Base-by-base conservation (phyloP, 768 basidiomycete species). In the Piloderma croceum region DNA sequence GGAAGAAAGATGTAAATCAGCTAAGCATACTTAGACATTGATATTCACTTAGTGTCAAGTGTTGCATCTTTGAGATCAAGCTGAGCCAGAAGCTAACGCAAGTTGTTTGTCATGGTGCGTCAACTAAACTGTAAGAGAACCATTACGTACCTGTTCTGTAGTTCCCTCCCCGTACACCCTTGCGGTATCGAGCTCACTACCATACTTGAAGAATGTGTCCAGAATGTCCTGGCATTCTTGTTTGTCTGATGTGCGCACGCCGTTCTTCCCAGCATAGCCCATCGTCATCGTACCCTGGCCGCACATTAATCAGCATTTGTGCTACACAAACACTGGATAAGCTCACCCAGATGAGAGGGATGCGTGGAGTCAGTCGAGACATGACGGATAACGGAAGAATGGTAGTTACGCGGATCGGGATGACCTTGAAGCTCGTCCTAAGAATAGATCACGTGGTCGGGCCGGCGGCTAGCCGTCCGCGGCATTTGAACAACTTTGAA, bases 81-180 rank as follows among this genome's bases (percentile, higher is more conserved):
- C 44, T 68, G 54, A 4, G 65, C 56, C 4, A 76, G 46, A 11
- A 60, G 20, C 74, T 73, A 41, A 15, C 3, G 37, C 17, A 29
- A 22, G 4, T 7, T 22, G 24, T 18, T 19, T 18, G 31, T 33
- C 25, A 11, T 33, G 11, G 5, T 21, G n/a, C 3, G 21, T 13
- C 10, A 31, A 5, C 23, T 32, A 27, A 13, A 11, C 3, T n/a
- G n/a, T n/a, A n/a, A n/a, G n/a, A n/a, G n/a, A 11, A 34, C 36
- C 7, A 6, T 19, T 2, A 36, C 59, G 6, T 27, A 70, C 74
- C 52, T 66, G 63, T 52, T 83, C 79, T 6, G 76, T 76, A 0
- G 78, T 78, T 1, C 77, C 76, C 19, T 64, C 65, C 9, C 59
- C 64, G 41, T 81, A 79, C 6, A 63, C 49, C 13, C 74, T 63